Evolutionary conservation across 768 basidiomycete genomes (phyloP), one percentile per base, ranked within the genome.

Genomic region (Harrya chromipes): DNA sequence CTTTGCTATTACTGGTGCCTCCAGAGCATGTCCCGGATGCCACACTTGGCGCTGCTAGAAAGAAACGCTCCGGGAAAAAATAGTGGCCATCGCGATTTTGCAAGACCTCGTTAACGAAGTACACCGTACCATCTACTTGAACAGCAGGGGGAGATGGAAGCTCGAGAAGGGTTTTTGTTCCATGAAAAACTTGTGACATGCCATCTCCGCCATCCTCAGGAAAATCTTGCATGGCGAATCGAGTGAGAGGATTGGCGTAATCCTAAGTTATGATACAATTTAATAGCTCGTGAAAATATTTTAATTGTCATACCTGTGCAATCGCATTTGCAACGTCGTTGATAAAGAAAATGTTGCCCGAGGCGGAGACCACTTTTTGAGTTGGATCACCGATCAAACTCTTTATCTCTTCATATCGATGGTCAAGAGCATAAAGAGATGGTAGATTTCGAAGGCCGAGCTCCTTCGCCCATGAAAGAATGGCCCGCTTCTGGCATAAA

Each of bases 271-370:
- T 1, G 36, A 45, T 17, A 49, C 19, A 24, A 19, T 33, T 34
- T 12, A 50, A n/a, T n/a, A n/a, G n/a, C n/a, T n/a, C n/a, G n/a
- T n/a, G n/a, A n/a, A n/a, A n/a, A n/a, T n/a, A n/a, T n/a, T n/a
- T n/a, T n/a, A n/a, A n/a, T n/a, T n/a, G n/a, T n/a, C n/a, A n/a
- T n/a, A n/a, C 52, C 56, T 46, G 54, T 8, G 39, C 56, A 48
- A 57, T 54, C 4, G 49, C 56, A 11, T 39, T 36, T 1, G 16
- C 31, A 24, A 57, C 19, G 6, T 45, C 40, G 40, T 57, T 57
- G 6, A 57, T 46, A 36, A 68, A 69, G 41, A 66, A 65, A 1
- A 70, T 40, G 27, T 63, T 64, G 0, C 65, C 67, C 0, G 53
- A 49, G 1, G 42, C n/a, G n/a, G 65, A 46, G 4, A 24, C 43